Evolutionary conservation across 2,329 filamentous ascomycete genomes (phyloP).

Genomic region (Fusarium solani-melongenae): DNA sequence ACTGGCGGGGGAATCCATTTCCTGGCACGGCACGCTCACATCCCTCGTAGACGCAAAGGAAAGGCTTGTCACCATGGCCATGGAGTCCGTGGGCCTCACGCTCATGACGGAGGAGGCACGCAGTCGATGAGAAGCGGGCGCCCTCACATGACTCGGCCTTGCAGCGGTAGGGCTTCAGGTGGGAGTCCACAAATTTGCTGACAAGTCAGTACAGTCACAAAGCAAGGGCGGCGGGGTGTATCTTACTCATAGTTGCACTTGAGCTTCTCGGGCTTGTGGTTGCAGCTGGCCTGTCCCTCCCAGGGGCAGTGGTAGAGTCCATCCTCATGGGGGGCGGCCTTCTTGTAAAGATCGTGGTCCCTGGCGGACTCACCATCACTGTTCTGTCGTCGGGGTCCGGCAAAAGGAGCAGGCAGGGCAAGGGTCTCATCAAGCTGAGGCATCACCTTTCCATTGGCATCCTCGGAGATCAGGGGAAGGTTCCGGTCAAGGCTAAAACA

Average conservation of each 20-base stretch:
- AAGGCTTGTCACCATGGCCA: slow-evolving; percentile 92
- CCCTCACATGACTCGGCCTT: slow-evolving; percentile 86
- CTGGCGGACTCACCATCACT: slow-evolving; percentile 68
- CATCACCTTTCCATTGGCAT: slow-evolving; percentile 36
- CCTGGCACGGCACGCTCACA: slow-evolving; percentile 86
- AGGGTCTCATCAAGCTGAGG: slow-evolving; percentile 47
- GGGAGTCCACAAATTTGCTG: slow-evolving; percentile 97
- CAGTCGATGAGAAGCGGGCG: slow-evolving; percentile 92
- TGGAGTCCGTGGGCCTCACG: slow-evolving; percentile 96
- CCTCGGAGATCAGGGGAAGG: slow-evolving; percentile 45
- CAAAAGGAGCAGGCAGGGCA: slow-evolving; percentile 52
- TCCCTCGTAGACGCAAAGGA: slow-evolving; percentile 86
- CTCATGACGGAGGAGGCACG: slow-evolving; percentile 93
- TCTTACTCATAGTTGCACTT: slow-evolving; percentile 99
- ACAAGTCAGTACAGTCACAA: slow-evolving; percentile 36
- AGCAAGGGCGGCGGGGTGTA: slow-evolving; percentile 19
- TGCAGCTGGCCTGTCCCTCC: slow-evolving; percentile 77
- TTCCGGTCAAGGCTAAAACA: slow-evolving; percentile 47
- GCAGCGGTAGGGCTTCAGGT: slow-evolving; percentile 96
- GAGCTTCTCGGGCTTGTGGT: slow-evolving; percentile 92
- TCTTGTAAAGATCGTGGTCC: slow-evolving; percentile 78
- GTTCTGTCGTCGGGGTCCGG: slow-evolving; percentile 57
- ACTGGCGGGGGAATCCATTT: slow-evolving; percentile 92
- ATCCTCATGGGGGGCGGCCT: slow-evolving; percentile 71
- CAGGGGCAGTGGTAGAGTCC: slow-evolving; percentile 95